Conservation (phyloP, 2,329 filamentous ascomycete genomes). For the Hypoxylon sp. region DNA sequence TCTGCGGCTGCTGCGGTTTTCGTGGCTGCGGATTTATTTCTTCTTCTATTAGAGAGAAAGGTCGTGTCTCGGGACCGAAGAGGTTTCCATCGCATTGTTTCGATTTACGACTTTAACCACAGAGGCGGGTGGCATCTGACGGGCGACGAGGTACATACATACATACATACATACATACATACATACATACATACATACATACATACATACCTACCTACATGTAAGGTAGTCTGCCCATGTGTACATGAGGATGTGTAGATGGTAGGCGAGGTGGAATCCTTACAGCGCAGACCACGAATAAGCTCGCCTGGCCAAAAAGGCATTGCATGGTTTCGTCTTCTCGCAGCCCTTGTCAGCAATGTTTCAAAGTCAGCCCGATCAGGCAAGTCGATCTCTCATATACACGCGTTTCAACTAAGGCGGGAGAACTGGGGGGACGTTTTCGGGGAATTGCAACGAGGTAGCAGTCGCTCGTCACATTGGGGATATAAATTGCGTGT, state of each 20-base stretch:
- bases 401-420: slow-evolving; percentile 43
- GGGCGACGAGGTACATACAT: too few relatives aligned
- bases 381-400: slow-evolving; percentile 43
- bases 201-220: too few relatives aligned
- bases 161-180: too few relatives aligned
- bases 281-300: background rate
- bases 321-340: slow-evolving; percentile 30
- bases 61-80: slow-evolving; percentile 33
- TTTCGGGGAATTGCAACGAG: slow-evolving; percentile 43
- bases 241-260: too few relatives aligned
- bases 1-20: slow-evolving; percentile 21
- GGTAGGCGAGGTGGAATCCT: too few relatives aligned
- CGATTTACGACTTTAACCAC: background rate
- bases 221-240: too few relatives aligned
- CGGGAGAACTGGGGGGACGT: slow-evolving; percentile 38
- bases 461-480: slow-evolving; percentile 29
- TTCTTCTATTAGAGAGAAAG: slow-evolving; percentile 4
- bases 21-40: slow-evolving; percentile 16
- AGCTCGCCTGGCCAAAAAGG: background rate
- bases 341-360: slow-evolving; percentile 35
- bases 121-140: background rate
- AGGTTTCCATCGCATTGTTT: slow-evolving; percentile 8
- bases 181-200: too few relatives aligned
- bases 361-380: slow-evolving; percentile 39
- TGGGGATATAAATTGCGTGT: slow-evolving; percentile 20